Conservation (phyloP, 768 basidiomycete species). For the Paxillus ammoniavirescens region DNA sequence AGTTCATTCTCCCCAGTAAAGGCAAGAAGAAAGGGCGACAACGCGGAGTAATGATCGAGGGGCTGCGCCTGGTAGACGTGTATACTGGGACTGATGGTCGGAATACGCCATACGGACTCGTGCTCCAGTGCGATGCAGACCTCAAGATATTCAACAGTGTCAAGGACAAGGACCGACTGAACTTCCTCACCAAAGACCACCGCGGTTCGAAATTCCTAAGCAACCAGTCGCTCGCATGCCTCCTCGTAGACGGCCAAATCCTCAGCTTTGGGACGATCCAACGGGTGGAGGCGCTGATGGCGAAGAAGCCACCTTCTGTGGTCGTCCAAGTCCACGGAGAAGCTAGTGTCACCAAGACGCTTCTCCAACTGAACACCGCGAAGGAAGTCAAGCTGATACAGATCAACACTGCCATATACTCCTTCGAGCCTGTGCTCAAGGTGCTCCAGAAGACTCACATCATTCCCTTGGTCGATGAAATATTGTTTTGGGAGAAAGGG, state of each 20-base stretch:
- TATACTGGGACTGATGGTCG: conserved; percentile 29
- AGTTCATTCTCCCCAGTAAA: conserved; percentile 38
- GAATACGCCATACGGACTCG: conserved; percentile 40
- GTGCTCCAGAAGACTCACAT: conserved; percentile 46
- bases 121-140: conserved; percentile 36
- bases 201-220: conserved; percentile 39
- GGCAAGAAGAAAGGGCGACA: conserved; percentile 38
- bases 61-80: conserved; percentile 36
- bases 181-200: conserved; percentile 36
- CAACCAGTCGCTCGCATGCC: conserved; percentile 54
- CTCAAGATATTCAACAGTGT: conserved; percentile 36
- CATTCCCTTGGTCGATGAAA: conserved; percentile 48
- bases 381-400: conserved; percentile 46
- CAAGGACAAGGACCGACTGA: conserved; percentile 36
- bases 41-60: conserved; percentile 39
- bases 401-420: conserved; percentile 60
- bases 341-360: conserved; percentile 34
- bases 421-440: conserved; percentile 61
- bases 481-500: conserved; percentile 51
- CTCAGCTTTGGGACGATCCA: conserved; percentile 53
- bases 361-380: conserved; percentile 39
- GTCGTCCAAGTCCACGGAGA: conserved; percentile 53
- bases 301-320: conserved; percentile 46
- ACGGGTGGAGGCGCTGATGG: conserved; percentile 53
- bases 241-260: conserved; percentile 47